Conservation (phyloP, 345 rosid genomes). For the Eucalyptus curtisii region DNA sequence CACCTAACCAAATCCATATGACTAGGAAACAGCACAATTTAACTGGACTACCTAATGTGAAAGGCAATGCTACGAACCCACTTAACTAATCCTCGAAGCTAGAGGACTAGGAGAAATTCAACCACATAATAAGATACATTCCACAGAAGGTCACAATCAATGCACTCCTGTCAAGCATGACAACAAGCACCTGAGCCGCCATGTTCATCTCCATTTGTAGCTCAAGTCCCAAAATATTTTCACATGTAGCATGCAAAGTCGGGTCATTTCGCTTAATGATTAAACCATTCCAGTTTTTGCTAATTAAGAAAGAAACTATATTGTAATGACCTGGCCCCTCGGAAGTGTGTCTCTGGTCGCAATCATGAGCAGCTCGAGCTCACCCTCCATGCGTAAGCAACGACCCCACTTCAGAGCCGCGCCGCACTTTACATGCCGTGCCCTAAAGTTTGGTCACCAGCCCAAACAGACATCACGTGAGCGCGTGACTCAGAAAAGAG, state of each 20-base stretch:
- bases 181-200: neutral
- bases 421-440: neutral
- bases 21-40: neutral
- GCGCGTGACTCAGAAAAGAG: neutral
- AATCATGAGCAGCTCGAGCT: neutral
- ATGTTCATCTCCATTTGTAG: neutral
- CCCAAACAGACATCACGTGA: neutral
- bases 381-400: neutral
- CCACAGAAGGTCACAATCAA: neutral
- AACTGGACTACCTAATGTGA: neutral
- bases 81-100: neutral
- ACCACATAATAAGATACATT: neutral
- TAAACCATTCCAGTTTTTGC: neutral
- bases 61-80: neutral
- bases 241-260: neutral
- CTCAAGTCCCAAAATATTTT: neutral
- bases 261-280: neutral
- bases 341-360: neutral
- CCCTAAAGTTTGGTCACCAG: conserved; percentile 18
- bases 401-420: neutral
- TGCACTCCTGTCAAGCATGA: neutral
- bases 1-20: neutral
- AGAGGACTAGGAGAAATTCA: neutral
- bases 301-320: neutral
- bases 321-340: neutral